Base-by-base conservation (phyloP, 768 basidiomycete species). In the Russula ochroleuca region DNA sequence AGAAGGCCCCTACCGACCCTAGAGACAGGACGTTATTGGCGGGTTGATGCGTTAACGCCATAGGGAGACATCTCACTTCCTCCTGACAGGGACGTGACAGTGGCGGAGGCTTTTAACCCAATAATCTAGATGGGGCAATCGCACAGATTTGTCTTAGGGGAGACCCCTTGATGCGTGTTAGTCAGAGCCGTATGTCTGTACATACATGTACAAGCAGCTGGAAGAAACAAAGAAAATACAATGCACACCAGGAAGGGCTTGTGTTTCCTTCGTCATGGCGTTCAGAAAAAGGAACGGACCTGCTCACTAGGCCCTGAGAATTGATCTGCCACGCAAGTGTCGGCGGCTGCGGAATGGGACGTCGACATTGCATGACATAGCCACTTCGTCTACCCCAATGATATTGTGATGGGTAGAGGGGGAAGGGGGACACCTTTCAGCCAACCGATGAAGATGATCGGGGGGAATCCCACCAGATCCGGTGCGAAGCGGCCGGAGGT, bases 131-230 rank as follows among this genome's bases (percentile, higher is more conserved):
- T 64, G 45, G 45, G 35, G 57, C 13, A 59, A 53, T 63, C 40
- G n/a, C 6, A 38, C 25, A n/a, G 31, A 43, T 25, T 17, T 35
- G 58, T 25, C 35, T 15, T 37, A 19, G 21, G 91, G 3, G n/a
- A 21, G 21, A 4, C 45, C 45, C 73, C 85, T 10, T 35, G 0
- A 92, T 90, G 72, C 92, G 94, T 72, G 84, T 85, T 17, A 85
- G 87, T 93, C 74, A 94, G 94, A 70, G 75, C 43, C 78, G 6
- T 77, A 60, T 61, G 17, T 6, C n/a, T n/a, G n/a, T n/a, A 70
- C 68, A 15, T 52, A 45, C 43, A 43, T 43, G 41, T 43, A 43
- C 41, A 43, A 43, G 41, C 41, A 69, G 13, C 57, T 56, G 25
- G 51, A 43, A 49, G 53, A 52, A 41, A 62, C 60, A 57, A 66